phyloP scores from a whole-genome alignment of 2,329 filamentous ascomycete genomes.

The Mycosphaerella sp. region DNA sequence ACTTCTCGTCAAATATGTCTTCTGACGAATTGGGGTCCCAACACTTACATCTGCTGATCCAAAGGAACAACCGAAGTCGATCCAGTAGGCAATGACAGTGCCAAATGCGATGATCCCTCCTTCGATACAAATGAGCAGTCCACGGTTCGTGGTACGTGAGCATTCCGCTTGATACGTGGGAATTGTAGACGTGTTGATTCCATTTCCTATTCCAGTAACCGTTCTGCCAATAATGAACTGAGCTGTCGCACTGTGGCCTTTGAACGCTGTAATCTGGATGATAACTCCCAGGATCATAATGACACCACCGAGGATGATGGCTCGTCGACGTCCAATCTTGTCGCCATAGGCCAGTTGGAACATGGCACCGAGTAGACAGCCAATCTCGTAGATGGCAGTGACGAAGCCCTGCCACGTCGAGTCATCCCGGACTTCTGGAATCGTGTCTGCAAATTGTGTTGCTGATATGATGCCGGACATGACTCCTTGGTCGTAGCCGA shows the following conservation, averaged over 20 bases:
- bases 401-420: slow-evolving; percentile 44
- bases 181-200: slow-evolving; percentile 51
- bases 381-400: slow-evolving; percentile 49
- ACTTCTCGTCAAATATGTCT: too few species aligned
- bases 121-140: slow-evolving; percentile 47
- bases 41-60: slow-evolving; percentile 20
- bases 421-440: slow-evolving; percentile 2
- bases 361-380: slow-evolving; percentile 42
- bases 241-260: slow-evolving; percentile 35
- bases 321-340: slow-evolving; percentile 38
- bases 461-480: slow-evolving; percentile 11
- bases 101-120: slow-evolving; percentile 46
- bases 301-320: slow-evolving; percentile 39
- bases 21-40: too few species aligned
- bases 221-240: slow-evolving; percentile 51
- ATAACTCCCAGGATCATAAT: slow-evolving; percentile 42
- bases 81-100: slow-evolving; percentile 48
- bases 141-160: slow-evolving; percentile 45
- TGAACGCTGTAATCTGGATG: slow-evolving; percentile 36
- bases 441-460: slow-evolving; percentile 3
- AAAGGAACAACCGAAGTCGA: slow-evolving; percentile 43
- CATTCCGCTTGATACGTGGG: slow-evolving; percentile 50
- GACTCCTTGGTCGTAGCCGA: slow-evolving; percentile 14
- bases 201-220: slow-evolving; percentile 51
- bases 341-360: slow-evolving; percentile 38